Base-by-base conservation (phyloP, 164 flowering plant genomes). In the Umbilicus rupestris region DNA sequence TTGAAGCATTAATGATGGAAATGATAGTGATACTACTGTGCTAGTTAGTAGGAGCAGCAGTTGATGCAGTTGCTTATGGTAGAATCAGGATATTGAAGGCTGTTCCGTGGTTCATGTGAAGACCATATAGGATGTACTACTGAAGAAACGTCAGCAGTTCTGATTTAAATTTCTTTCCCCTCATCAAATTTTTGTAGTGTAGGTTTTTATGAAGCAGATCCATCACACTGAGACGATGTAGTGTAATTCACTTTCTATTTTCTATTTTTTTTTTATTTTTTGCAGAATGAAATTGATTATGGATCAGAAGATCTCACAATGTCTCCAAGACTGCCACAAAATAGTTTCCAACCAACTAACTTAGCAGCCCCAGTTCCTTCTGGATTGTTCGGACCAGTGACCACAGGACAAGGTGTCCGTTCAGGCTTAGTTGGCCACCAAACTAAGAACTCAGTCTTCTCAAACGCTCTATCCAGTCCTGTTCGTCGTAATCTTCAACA, bases 241-340 rank as follows among this genome's bases (percentile, higher is more conserved):
- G 59, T 26, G 3, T 24, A 14, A 26, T 26, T 52, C 17, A 26
- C 31, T 52, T 52, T 26, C 17, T 26, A 28, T 52, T 52, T 24
- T 31, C 16, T 52, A 28, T n/a, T n/a, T n/a, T n/a, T n/a, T n/a
- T n/a, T n/a, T n/a, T n/a, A 3, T 24, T 20, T 15, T 28, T 30
- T 78, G 78, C 81, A 90, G 97, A 74, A 86, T 67, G 97, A 88
- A 72, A 82, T 88, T n/a, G 89, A 85, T 37, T 81, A 73, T 65
- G 41, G 77, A 63, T 85, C 75, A 60, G 93, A 87, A 69, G 97
- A 91, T 39, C 79, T 83, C 17, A 63, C 92, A 30, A 70, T 82
- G 81, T 82, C 87, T 29, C 84, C 91, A 22, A 76, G 88, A 66
- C 69, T 71, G 24, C 80, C 80, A 17, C 90, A 83, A 60, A 78